Percentiles rank a stretch among this genome's conserved stretches.
Evolutionary conservation across 805 yeast genomes (phyloP).

Genomic region (Pichia deserticola): DNA sequence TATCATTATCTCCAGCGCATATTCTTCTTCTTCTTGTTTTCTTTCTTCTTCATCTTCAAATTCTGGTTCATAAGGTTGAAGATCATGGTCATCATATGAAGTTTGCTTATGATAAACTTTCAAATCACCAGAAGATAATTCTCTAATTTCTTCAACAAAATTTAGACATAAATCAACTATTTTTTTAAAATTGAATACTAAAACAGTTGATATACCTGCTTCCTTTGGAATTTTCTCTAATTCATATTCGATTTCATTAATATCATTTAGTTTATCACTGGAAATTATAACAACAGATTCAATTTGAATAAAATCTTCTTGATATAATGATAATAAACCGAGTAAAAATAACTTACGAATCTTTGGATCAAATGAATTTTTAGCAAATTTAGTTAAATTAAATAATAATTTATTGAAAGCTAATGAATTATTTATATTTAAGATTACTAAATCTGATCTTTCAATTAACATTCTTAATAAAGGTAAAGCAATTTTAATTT

Average conservation of each 20-base stretch:
- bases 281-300: neutral
- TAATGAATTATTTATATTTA: conserved; percentile 4
- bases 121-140: conserved; percentile 49
- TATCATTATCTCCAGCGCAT: conserved; percentile 18
- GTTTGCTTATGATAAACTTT: conserved; percentile 41
- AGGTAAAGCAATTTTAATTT: conserved; percentile 31
- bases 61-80: conserved; percentile 18
- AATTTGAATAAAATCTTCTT: conserved; percentile 8
- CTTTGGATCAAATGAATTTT: conserved; percentile 64
- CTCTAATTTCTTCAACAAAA: conserved; percentile 71
- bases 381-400: conserved; percentile 25
- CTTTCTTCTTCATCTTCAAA: conserved; percentile 13
- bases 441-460: conserved; percentile 30
- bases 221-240: conserved; percentile 20
- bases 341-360: conserved; percentile 46
- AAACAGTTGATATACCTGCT: conserved; percentile 19
- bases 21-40: conserved; percentile 21
- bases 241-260: conserved; percentile 14
- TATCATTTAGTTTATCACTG: neutral
- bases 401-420: conserved; percentile 16
- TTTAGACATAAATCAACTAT: conserved; percentile 23
- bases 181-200: conserved; percentile 22
- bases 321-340: conserved; percentile 26
- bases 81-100: conserved; percentile 30
- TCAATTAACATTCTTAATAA: conserved; percentile 34